Conservation (phyloP, 2,329 filamentous ascomycete genomes). For the Alternaria burnsii region DNA sequence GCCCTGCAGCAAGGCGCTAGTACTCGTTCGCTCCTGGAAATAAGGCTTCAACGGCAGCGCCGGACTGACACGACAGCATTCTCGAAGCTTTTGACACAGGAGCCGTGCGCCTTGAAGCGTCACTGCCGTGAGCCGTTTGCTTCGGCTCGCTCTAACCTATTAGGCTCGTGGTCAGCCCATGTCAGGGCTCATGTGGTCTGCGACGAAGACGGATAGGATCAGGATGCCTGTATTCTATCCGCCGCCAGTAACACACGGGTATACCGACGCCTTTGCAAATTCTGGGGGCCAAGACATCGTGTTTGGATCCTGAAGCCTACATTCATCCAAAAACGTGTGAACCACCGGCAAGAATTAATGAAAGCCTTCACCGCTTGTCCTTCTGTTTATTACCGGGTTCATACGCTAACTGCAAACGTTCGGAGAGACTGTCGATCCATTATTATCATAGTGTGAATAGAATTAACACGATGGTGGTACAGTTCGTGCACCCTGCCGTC, state of each 20-base stretch:
- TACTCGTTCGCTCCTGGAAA: background rate
- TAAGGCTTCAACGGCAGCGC: slow-evolving; percentile 1
- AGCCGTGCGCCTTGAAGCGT: background rate
- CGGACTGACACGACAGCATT: background rate
- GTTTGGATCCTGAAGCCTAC: background rate
- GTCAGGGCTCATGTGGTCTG: background rate
- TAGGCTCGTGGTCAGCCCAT: background rate
- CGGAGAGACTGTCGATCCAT: background rate
- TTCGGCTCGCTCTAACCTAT: background rate
- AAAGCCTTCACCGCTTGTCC: background rate
- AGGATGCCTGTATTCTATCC: background rate
- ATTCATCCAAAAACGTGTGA: background rate
- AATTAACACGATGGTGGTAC: background rate
- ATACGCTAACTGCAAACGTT: background rate
- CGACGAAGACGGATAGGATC: background rate
- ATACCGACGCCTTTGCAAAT: background rate
- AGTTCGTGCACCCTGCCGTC: background rate
- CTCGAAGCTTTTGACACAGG: background rate
- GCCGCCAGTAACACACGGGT: background rate
- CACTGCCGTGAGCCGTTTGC: background rate
- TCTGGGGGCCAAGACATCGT: background rate
- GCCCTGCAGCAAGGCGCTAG: background rate
- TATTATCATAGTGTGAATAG: background rate
- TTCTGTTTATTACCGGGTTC: background rate
- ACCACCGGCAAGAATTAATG: background rate